Base-by-base conservation (phyloP, 2,329 filamentous ascomycete species). In the Beauveria scarabaeidicola region DNA sequence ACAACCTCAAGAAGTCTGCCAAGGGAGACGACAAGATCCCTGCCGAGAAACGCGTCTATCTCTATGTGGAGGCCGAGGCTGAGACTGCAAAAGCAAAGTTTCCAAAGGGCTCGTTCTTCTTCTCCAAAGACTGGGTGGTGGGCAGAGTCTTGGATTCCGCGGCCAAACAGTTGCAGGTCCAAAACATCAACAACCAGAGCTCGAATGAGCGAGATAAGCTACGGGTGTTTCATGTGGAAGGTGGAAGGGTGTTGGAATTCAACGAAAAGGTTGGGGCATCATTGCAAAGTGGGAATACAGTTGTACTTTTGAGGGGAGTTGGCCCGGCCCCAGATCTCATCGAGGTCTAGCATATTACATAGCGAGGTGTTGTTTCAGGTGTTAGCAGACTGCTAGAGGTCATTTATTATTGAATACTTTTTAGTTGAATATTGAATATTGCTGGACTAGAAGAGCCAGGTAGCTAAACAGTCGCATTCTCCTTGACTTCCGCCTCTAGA, bases 221-320 rank as follows among this genome's bases (percentile, higher is more conserved):
- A 64, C 78, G 94, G 9, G 85, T 99, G 0, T 99, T 96, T 69
- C 92, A 97, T 70, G 90, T 99, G 0, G 92, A 99, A 70, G 90
- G 88, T 0, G 94, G 94, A 0, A 78, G 91, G 61, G 72, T 99
- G 63, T 73, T 99, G 63, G 92, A 94, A 62, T 99, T 95, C 68
- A 85, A 82, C 25, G 92, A 97, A 73, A 92, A 93, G 77, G 78
- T 96, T 59, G 91, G 91, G 5, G 78, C 79, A 56, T 80, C 79
- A 29, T 77, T 95, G 61, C 83, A 84, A 64, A 92, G 83, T 65
- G 94, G 94, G 1, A 93, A 99, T 70, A 97, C 91, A 11, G 84
- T 99, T 64, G 91, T 97, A 25, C 70, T 99, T 67, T 68, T 99
- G 57, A 81, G 94, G 63, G 94, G 94, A 0, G 87, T 97, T 56